Percentiles rank a stretch among this genome's conserved stretches.
Conservation (phyloP, 1,284 basidiomycete species). For the Papiliotrema laurentii region DNA sequence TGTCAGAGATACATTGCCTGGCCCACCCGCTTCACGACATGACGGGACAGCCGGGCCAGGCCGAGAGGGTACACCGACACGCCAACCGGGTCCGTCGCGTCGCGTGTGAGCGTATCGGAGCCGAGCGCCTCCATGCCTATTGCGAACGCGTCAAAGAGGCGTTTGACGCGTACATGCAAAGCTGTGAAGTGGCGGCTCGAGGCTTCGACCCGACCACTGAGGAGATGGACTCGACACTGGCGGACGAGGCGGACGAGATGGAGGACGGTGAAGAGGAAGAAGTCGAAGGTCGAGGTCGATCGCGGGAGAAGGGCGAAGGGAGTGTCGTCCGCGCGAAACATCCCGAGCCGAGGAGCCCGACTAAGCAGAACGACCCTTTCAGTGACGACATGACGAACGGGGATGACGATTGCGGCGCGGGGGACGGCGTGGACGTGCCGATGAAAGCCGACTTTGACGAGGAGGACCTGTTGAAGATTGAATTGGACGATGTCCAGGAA, state of each 20-base stretch:
- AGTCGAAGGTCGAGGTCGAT: not conserved
- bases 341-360: not conserved
- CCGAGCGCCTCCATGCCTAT: constrained; percentile 43
- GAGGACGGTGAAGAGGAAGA: not conserved
- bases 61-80: constrained; percentile 36
- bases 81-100: constrained; percentile 38
- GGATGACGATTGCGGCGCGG: not conserved
- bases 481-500: constrained; percentile 4
- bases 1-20: constrained; percentile 40
- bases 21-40: constrained; percentile 25
- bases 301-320: constrained; percentile 1
- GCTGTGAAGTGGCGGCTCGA: constrained; percentile 12
- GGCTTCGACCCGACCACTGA: not conserved
- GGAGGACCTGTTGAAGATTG: not conserved
- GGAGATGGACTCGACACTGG: not conserved
- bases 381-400: not conserved
- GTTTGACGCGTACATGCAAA: constrained; percentile 39
- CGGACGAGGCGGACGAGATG: not conserved
- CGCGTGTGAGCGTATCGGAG: constrained; percentile 40
- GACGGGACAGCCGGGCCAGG: constrained; percentile 10
- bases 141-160: constrained; percentile 43
- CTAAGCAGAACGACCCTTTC: not conserved
- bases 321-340: not conserved
- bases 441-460: not conserved
- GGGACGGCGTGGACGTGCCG: not conserved